Percentiles rank a stretch among this genome's conserved stretches.
These are phyloP conservation scores for Tillandsia fasciculata DNA, from an alignment of 176 grass and related monocot genomes.

Conservation along the genomic window DNA sequence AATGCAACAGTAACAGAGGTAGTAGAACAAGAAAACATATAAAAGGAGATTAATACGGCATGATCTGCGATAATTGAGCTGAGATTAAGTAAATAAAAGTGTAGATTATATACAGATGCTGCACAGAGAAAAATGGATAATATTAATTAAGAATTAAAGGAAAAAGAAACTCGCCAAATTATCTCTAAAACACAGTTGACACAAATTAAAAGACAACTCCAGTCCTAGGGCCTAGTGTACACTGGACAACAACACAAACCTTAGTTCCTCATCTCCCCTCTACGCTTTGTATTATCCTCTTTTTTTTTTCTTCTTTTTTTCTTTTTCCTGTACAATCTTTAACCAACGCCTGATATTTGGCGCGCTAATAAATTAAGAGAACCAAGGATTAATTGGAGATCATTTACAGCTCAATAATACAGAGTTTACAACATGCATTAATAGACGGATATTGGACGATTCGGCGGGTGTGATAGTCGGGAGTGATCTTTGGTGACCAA, in stretches of 20 bases:
- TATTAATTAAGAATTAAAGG: too few relatives aligned
- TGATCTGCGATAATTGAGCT: too few relatives aligned
- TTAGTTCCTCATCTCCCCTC: neutral
- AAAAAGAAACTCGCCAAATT: too few relatives aligned
- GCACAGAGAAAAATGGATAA: too few relatives aligned
- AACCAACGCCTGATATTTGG: neutral
- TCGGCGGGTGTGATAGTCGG: conserved; percentile 30
- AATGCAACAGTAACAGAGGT: too few relatives aligned
- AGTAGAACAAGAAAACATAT: too few relatives aligned
- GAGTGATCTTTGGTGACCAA: conserved; percentile 41
- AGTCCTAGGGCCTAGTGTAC: neutral
- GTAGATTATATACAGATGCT: too few relatives aligned
- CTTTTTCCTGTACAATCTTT: neutral
- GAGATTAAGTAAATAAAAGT: too few relatives aligned
- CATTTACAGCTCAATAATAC: conserved; percentile 71
- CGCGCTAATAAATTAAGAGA: neutral
- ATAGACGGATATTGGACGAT: conserved; percentile 36
- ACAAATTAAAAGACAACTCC: neutral
- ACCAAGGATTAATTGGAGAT: conserved; percentile 12
- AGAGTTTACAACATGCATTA: conserved; percentile 80
- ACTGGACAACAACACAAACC: neutral
- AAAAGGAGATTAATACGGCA: too few relatives aligned
- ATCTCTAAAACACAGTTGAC: neutral
- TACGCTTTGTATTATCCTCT: neutral
- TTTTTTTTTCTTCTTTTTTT: neutral